Conservation (phyloP, 2,329 filamentous ascomycete species). For the Ophiosphaerella narmari region DNA sequence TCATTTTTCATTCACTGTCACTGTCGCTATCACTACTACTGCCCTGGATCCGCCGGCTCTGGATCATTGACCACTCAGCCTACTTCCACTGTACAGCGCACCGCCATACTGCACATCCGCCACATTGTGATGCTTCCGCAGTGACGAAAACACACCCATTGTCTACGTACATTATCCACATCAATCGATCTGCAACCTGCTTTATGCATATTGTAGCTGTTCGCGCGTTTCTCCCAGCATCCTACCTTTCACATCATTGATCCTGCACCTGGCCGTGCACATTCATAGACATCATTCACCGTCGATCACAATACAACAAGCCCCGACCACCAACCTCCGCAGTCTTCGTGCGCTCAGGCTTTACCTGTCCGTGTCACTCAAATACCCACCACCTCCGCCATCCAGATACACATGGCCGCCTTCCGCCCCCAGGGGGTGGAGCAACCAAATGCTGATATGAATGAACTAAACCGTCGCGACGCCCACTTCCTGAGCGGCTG, state of each 20-base stretch:
- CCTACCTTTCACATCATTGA: conserved; percentile 9
- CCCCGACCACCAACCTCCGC: not conserved
- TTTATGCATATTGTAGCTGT: conserved; percentile 16
- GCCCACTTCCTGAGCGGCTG: conserved; percentile 33
- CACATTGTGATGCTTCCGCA: conserved; percentile 37
- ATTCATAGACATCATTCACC: conserved; percentile 10
- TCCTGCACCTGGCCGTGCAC: conserved; percentile 23
- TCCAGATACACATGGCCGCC: conserved; percentile 30
- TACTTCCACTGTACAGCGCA: conserved; percentile 27
- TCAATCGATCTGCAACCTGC: conserved; percentile 16
- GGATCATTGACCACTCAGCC: not conserved
- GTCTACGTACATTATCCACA: conserved; percentile 26
- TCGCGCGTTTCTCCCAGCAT: conserved; percentile 10
- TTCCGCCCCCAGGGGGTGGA: conserved; percentile 31
- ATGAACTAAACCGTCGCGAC: conserved; percentile 18
- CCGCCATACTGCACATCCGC: conserved; percentile 9
- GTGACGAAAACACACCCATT: conserved; percentile 27
- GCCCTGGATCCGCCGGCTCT: conserved; percentile 1
- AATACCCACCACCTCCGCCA: conserved; percentile 5
- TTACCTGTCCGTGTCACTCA: conserved; percentile 7
- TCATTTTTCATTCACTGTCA: conserved; percentile 1
- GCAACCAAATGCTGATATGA: conserved; percentile 8
- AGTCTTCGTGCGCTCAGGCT: conserved; percentile 8
- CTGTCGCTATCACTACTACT: conserved; percentile 4
- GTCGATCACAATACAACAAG: conserved; percentile 1